Percentiles rank a stretch among this genome's conserved stretches.
Conservation (phyloP, 441 rosid genomes). For the Populus tomentosa region DNA sequence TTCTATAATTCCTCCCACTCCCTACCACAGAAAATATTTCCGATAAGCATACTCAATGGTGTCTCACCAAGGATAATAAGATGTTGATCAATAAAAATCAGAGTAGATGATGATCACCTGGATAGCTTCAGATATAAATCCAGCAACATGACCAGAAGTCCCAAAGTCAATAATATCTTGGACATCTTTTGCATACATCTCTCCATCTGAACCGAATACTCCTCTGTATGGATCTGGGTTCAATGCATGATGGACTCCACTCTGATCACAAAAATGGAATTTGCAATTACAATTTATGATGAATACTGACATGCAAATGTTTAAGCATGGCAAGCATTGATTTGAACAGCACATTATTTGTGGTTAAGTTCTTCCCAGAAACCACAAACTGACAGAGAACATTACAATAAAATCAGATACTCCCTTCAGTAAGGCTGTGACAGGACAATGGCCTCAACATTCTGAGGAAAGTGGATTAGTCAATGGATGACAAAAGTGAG, state of each 20-base stretch:
- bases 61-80: not conserved
- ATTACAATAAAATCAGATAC: not conserved
- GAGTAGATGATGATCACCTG: slow-evolving; percentile 48
- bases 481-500: not conserved
- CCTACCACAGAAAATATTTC: slow-evolving; percentile 36
- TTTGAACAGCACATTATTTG: not conserved
- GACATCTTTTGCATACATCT: slow-evolving; percentile 75
- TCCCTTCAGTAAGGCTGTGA: too few relatives aligned
- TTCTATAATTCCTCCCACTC: slow-evolving; percentile 93
- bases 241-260: slow-evolving; percentile 81
- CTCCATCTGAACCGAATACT: slow-evolving; percentile 84
- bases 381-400: not conserved
- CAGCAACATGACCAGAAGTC: slow-evolving; percentile 80
- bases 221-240: slow-evolving; percentile 98
- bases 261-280: slow-evolving; percentile 39
- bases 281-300: not conserved
- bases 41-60: not conserved
- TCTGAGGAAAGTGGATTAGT: not conserved
- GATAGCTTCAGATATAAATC: slow-evolving; percentile 82
- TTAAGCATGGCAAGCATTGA: not conserved
- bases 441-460: not conserved
- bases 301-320: not conserved
- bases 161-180: slow-evolving; percentile 80
- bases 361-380: not conserved
- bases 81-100: not conserved